A percentile compares a stretch with the other conserved stretches of the same genome.
These are phyloP conservation scores for Mallotus nudiflorus DNA, from an alignment of 345 rosid species.

Conservation along the genomic window DNA sequence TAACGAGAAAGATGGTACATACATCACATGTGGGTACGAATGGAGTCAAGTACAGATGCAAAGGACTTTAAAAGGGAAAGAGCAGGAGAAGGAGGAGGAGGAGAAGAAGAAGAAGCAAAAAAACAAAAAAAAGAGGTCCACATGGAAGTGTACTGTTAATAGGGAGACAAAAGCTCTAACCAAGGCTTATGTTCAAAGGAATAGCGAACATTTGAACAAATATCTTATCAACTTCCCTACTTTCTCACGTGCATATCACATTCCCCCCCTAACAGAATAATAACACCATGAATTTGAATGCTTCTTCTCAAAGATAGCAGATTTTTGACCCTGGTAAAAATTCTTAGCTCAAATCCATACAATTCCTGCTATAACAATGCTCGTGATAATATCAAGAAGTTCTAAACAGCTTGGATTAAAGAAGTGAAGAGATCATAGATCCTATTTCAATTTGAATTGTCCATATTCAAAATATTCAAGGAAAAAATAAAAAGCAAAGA, in stretches of 20 bases:
- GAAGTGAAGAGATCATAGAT: neutral
- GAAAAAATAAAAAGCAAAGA: neutral
- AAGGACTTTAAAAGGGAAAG: neutral
- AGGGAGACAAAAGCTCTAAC: conserved; percentile 27
- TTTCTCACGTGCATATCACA: conserved; percentile 33
- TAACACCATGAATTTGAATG: conserved; percentile 18
- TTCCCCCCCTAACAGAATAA: neutral
- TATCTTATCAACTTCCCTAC: conserved; percentile 27
- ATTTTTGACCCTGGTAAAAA: neutral
- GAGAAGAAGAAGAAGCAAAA: too few relatives aligned
- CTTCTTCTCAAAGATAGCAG: neutral
- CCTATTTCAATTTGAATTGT: neutral
- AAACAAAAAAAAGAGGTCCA: neutral
- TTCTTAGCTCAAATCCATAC: neutral
- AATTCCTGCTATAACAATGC: neutral
- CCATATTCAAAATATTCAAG: neutral
- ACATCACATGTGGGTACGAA: neutral
- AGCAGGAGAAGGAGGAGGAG: neutral
- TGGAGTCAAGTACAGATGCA: neutral
- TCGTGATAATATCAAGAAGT: neutral
- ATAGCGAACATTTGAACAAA: conserved; percentile 25
- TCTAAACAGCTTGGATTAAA: too few relatives aligned
- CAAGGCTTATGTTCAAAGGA: conserved; percentile 20
- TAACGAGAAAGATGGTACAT: too few relatives aligned
- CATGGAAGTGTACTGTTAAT: conserved; percentile 6